Evolutionary conservation across 2,329 filamentous ascomycete genomes (phyloP), one percentile per base, ranked within the genome.

Genomic region (Phyllosticta citriasiana): DNA sequence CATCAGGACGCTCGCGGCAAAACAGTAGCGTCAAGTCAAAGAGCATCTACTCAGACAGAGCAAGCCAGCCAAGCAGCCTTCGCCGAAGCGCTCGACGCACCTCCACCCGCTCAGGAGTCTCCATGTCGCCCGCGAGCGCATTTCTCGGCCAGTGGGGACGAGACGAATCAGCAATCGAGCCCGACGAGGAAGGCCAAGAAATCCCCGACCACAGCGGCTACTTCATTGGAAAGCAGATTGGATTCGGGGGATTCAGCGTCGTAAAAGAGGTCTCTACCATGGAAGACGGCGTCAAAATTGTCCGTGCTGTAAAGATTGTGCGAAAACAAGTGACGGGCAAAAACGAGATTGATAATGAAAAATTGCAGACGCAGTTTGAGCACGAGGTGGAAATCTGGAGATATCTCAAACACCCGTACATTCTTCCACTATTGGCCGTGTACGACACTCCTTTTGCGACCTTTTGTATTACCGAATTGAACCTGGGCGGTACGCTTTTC

Each of bases 381-480:
- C 85, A 87, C 64, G 85, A 88, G 74, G 82, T 88, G 54, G 80
- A 82, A 53, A 80, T 88, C 51, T 88, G 85, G 85, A 80, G 85
- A 54, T 85, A 84, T 66, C 74, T 88, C 53, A 80, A 80, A 60
- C 84, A 88, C 67, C 79, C 78, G 0, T 80, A 87, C 67, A 81
- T 88, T 55, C 72, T 88, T 30, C 80, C 82, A 0, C 77, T 88
- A 7, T 78, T 86, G 62, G 79, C 82, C 4, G 85, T 87, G 22
- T 87, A 85, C 70, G 84, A 85, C 65, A 86, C 84, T 14, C 82
- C 86, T 54, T 86, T 82, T 67, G 85, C 85, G n/a, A 87, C 84
- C 0, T 88, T 85, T 65, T 87, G 84, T 68, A 86, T 88, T 69
- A 88, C 85, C 61, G 82, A 82, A 62, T 72, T 87, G 60, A 84